Conservation (phyloP, 1,139 yeast genomes). For the Diutina catenulata region DNA sequence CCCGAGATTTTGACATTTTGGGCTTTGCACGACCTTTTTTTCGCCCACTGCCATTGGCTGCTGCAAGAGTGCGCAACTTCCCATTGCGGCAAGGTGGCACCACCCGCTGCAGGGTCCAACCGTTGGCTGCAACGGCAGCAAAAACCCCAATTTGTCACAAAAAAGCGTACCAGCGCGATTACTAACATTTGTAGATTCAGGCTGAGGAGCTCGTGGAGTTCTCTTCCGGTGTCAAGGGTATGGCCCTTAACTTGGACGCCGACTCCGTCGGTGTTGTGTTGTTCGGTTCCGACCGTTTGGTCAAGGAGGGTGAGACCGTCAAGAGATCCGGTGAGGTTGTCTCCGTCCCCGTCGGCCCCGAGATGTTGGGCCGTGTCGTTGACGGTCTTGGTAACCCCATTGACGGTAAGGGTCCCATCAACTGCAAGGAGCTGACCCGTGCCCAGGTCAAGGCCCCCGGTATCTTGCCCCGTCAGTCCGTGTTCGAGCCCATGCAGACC, state of each 20-base stretch:
- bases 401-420: constrained; percentile 99
- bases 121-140: too few species aligned
- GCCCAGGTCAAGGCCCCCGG: constrained; percentile 99
- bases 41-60: too few species aligned
- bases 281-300: constrained; percentile 98
- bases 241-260: constrained; percentile 99
- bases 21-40: too few species aligned
- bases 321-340: constrained; percentile 99
- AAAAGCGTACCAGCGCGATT: too few species aligned
- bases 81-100: too few species aligned
- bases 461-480: constrained; percentile 98
- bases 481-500: constrained; percentile 98
- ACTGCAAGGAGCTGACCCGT: constrained; percentile 75
- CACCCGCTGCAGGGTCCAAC: too few species aligned
- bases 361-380: constrained; percentile 96
- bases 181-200: too few species aligned
- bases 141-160: too few species aligned
- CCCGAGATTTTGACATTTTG: too few species aligned
- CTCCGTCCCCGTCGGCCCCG: constrained; percentile 99
- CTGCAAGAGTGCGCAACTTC: too few species aligned
- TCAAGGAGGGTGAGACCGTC: constrained; percentile 99
- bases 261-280: constrained; percentile 99
- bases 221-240: constrained; percentile 99
- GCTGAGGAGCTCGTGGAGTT: constrained; percentile 99
- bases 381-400: constrained; percentile 99